Conservation (phyloP, 257 asterid genomes). For the Rubia yunnanensis region DNA sequence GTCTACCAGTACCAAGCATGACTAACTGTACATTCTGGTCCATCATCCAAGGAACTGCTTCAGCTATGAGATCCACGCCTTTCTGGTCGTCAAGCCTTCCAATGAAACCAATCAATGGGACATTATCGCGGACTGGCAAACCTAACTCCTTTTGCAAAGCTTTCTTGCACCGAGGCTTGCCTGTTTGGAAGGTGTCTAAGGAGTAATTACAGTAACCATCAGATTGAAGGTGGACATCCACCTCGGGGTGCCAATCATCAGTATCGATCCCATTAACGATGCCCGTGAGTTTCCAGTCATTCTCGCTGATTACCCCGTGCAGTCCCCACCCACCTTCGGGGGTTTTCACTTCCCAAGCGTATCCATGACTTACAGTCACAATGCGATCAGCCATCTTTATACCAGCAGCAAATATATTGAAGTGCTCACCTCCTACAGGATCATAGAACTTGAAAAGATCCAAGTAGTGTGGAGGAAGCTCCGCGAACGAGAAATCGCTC, state of each 20-base stretch:
- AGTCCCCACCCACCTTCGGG: slow-evolving; percentile 96
- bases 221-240: slow-evolving; percentile 57
- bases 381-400: slow-evolving; percentile 75
- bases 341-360: slow-evolving; percentile 85
- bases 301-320: slow-evolving; percentile 59
- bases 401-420: slow-evolving; percentile 94
- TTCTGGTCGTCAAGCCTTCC: slow-evolving; percentile 92
- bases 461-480: slow-evolving; percentile 66
- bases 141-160: slow-evolving; percentile 90
- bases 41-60: slow-evolving; percentile 91
- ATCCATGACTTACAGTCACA: slow-evolving; percentile 85
- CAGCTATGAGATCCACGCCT: slow-evolving; percentile 84
- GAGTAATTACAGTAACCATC: slow-evolving; percentile 82
- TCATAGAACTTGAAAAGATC: slow-evolving; percentile 68
- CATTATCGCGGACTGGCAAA: slow-evolving; percentile 48
- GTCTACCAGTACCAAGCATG: slow-evolving; percentile 86
- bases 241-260: slow-evolving; percentile 77
- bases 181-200: slow-evolving; percentile 52
- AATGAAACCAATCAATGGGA: slow-evolving; percentile 78
- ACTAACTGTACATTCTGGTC: slow-evolving; percentile 76
- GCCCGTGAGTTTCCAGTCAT: slow-evolving; percentile 77
- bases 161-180: slow-evolving; percentile 71
- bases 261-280: slow-evolving; percentile 94
- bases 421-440: slow-evolving; percentile 91
- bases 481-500: slow-evolving; percentile 50